phyloP scores from a whole-genome alignment of 1,139 yeast species.

The Arxiozyma heterogenica region DNA sequence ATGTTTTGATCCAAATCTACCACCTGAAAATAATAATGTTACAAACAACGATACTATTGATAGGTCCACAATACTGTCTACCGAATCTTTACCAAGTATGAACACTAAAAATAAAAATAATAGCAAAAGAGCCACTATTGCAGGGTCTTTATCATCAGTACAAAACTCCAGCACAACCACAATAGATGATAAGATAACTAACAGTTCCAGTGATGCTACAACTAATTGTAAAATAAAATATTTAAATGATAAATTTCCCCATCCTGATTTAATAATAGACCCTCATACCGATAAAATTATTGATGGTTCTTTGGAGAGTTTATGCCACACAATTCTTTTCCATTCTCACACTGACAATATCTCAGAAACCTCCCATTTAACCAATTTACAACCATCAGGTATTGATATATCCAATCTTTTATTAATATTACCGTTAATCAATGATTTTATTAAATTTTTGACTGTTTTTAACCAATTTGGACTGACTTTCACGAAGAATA shows the following conservation, averaged over 20 bases:
- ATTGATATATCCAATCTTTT: conserved; percentile 36
- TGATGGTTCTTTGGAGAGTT: conserved; percentile 55
- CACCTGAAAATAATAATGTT: neutral
- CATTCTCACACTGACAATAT: neutral
- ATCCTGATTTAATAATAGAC: conserved; percentile 60
- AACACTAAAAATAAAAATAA: neutral
- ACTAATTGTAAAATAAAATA: conserved; percentile 21
- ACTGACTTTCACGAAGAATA: conserved; percentile 30
- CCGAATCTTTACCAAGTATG: neutral
- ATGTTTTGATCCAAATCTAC: conserved; percentile 34
- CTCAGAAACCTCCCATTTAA: conserved; percentile 9
- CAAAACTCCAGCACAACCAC: conserved; percentile 1
- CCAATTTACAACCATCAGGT: neutral
- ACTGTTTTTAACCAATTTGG: conserved; percentile 41
- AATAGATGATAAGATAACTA: neutral
- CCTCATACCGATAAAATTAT: conserved; percentile 35
- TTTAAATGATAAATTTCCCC: conserved; percentile 43
- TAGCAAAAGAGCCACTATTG: conserved; percentile 8
- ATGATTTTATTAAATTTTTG: conserved; percentile 47
- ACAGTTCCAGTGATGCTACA: neutral
- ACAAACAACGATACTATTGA: neutral
- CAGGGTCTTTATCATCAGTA: conserved; percentile 2
- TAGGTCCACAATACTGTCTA: neutral
- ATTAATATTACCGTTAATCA: conserved; percentile 55
- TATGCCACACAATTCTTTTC: conserved; percentile 66